Evolutionary conservation across 2,329 filamentous ascomycete species (phyloP), one percentile per base, ranked within the genome.

Genomic region (Aspergillus vadensis): DNA sequence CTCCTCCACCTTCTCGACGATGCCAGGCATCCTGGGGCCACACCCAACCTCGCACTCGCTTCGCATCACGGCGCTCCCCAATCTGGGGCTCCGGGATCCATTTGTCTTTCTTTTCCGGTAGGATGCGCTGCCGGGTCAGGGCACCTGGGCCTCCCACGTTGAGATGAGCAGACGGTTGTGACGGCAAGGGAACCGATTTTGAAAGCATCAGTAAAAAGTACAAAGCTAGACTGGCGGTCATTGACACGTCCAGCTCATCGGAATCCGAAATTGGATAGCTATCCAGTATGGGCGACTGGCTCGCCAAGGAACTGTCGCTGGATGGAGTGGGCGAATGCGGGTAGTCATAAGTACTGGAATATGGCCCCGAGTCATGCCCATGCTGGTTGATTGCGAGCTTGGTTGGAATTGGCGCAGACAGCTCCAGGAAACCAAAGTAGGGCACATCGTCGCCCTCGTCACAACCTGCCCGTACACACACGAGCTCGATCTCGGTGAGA

Each of bases 401-500:
- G 54, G 86, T 81, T 5, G 81, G 77, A 57, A 88, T 84, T 0
- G 86, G 81, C 0, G 82, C 72, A 0, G 84, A 81, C 27, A 96
- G 84, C 75, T 98, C 93, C 5, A 97, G 81, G 76, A 88, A 91
- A n/a, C 94, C 93, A 72, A 97, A 97, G 74, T 92, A 88, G 0
- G 93, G 93, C 1, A 87, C 87, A 43, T 83, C 79, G 50, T 79
- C 79, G 27, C 70, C 70, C 83, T 88, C 67, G 74, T 85, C 79
- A 59, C 78, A 80, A 55, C 93, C 92, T 66, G 90, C 91, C 70
- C 93, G 91, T 1, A 97, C 92, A 68, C 95, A 88, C 41, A 97
- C 88, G 8, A 97, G 87, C 79, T 98, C 94, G 69, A 97, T 97
- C 79, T 97, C 94, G 1, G 92, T 97, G 72, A 97, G 87, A 76